Percentiles rank a stretch among this genome's conserved stretches.
phyloP scores from a whole-genome alignment of 2,329 filamentous ascomycete species.

The Sporothrix dimorphospora region DNA sequence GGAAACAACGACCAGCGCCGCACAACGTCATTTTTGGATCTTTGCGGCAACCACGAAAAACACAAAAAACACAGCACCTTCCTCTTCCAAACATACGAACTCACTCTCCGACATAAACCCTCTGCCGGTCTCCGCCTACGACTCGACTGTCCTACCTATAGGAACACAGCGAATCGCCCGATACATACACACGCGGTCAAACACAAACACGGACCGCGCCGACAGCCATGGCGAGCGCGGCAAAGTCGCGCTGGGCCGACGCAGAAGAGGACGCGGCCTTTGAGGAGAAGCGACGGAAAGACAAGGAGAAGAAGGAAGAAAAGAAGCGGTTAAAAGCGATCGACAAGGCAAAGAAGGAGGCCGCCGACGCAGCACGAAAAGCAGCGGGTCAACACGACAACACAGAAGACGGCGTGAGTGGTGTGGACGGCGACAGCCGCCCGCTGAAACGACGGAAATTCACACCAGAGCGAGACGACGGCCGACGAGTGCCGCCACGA shows the following conservation, averaged over 20 bases:
- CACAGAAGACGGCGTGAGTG: conserved; percentile 39
- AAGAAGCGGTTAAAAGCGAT: conserved; percentile 80
- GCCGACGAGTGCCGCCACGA: conserved; percentile 35
- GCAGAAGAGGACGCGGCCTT: conserved; percentile 78
- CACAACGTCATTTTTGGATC: conserved; percentile 20
- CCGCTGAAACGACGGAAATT: conserved; percentile 66
- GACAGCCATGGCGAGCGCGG: conserved; percentile 58
- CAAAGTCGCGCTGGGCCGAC: conserved; percentile 84
- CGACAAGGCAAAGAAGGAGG: conserved; percentile 43
- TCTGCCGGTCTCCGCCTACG: neutral
- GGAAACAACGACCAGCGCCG: conserved; percentile 14
- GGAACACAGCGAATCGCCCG: neutral
- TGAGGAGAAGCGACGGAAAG: conserved; percentile 71
- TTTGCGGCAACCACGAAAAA: neutral
- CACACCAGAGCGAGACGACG: conserved; percentile 48
- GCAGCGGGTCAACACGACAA: conserved; percentile 35
- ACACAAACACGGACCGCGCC: no score
- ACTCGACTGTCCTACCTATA: neutral
- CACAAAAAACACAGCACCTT: neutral
- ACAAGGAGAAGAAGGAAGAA: conserved; percentile 91
- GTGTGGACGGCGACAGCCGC: conserved; percentile 45
- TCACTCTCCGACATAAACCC: neutral
- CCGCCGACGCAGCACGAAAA: conserved; percentile 35
- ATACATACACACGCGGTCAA: neutral
- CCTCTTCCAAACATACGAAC: neutral